These are phyloP conservation scores for Gracilaria domingensis DNA, from an alignment of 23 red algal genomes.

Conservation along the genomic window DNA sequence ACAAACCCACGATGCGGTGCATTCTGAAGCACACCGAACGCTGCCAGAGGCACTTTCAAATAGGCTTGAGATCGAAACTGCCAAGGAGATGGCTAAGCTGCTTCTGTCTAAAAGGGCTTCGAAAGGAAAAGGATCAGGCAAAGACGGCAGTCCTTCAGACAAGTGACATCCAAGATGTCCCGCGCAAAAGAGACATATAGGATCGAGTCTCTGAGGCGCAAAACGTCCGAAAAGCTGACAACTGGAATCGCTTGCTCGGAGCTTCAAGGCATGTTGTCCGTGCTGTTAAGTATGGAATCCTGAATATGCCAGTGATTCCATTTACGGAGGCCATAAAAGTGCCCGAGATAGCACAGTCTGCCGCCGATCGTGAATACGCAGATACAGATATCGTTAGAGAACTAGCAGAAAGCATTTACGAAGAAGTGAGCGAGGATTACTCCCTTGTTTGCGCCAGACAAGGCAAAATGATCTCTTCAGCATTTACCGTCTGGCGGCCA, in stretches of 20 bases:
- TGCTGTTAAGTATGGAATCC: conserved; percentile 26
- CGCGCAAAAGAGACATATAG: not conserved
- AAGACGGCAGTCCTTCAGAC: not conserved
- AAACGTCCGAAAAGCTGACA: not conserved
- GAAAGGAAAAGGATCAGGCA: not conserved
- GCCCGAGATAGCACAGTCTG: not conserved
- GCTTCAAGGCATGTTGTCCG: not conserved
- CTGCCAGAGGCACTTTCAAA: not conserved
- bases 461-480: conserved; percentile 30
- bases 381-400: not conserved
- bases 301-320: conserved; percentile 4
- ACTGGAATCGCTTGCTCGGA: not conserved
- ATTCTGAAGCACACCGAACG: not conserved
- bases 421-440: conserved; percentile 4
- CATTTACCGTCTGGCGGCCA: conserved; percentile 15
- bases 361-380: conserved; percentile 8
- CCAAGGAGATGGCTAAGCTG: not conserved
- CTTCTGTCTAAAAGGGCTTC: not conserved
- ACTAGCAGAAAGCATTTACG: not conserved
- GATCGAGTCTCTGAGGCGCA: not conserved
- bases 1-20: not conserved
- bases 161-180: not conserved
- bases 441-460: not conserved
- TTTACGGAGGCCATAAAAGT: not conserved
- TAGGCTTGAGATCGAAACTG: not conserved